phyloP scores from a whole-genome alignment of 371 early-diverging fungal genomes.

The Lichtheimia ornata region DNA sequence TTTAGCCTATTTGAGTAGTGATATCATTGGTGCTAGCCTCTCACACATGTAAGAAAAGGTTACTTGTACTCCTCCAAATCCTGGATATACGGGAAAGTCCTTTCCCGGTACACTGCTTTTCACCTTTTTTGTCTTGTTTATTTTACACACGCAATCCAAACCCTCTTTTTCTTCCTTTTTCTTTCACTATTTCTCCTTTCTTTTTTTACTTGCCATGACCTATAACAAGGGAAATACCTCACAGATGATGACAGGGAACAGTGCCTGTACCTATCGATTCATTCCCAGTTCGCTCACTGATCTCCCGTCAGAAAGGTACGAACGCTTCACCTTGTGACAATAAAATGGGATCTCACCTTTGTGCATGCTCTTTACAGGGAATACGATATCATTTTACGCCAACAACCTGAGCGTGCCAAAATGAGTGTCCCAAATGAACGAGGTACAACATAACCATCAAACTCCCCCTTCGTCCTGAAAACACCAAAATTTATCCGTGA shows the following conservation, averaged over 20 bases:
- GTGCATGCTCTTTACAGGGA: constrained; percentile 10
- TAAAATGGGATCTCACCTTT: not conserved
- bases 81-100: constrained; percentile 15
- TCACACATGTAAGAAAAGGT: not conserved
- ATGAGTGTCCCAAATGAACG: constrained; percentile 38
- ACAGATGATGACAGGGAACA: constrained; percentile 5
- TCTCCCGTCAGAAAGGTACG: constrained; percentile 37
- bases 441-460: constrained; percentile 23
- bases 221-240: not conserved
- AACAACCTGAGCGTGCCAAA: constrained; percentile 35
- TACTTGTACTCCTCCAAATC: constrained; percentile 7
- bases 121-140: constrained; percentile 6
- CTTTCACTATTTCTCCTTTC: not conserved
- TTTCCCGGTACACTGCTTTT: constrained; percentile 16
- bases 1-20: constrained; percentile 1
- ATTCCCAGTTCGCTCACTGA: constrained; percentile 36
- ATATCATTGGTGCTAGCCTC: not conserved
- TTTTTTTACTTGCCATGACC: not conserved
- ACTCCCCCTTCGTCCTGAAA: no score
- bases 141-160: not conserved
- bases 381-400: constrained; percentile 30
- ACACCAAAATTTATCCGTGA: not conserved
- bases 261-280: constrained; percentile 45
- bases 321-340: constrained; percentile 1
- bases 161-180: not conserved